These are phyloP conservation scores for Cordyceps farinosa DNA, from an alignment of 2,329 filamentous ascomycete species.

Conservation along the genomic window DNA sequence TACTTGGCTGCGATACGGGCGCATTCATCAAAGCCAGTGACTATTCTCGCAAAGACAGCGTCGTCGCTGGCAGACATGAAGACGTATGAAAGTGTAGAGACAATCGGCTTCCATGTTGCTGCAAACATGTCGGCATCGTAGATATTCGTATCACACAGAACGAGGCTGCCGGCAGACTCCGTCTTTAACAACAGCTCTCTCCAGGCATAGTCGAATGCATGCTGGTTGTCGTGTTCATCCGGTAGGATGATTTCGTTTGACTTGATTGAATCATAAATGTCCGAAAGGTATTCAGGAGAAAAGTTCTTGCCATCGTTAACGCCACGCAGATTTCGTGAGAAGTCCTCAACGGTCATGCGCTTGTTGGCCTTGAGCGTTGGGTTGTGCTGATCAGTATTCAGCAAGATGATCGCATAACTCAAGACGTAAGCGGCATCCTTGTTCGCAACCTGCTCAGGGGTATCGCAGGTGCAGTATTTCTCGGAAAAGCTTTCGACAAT, in stretches of 20 bases:
- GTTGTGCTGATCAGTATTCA: slow-evolving; percentile 97
- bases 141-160: slow-evolving; percentile 84
- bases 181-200: slow-evolving; percentile 88
- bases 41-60: slow-evolving; percentile 86
- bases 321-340: slow-evolving; percentile 83
- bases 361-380: slow-evolving; percentile 76
- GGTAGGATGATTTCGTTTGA: slow-evolving; percentile 93
- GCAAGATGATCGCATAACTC: slow-evolving; percentile 93
- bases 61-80: slow-evolving; percentile 99
- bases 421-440: slow-evolving; percentile 87
- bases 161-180: slow-evolving; percentile 66
- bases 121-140: slow-evolving; percentile 98
- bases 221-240: slow-evolving; percentile 94
- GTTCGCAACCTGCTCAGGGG: slow-evolving; percentile 72
- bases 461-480: slow-evolving; percentile 70
- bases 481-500: slow-evolving; percentile 86
- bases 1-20: slow-evolving; percentile 88
- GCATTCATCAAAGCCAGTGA: slow-evolving; percentile 94
- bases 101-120: slow-evolving; percentile 90
- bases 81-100: slow-evolving; percentile 93
- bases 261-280: slow-evolving; percentile 88
- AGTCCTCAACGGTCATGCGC: slow-evolving; percentile 81
- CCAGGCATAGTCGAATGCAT: slow-evolving; percentile 97
- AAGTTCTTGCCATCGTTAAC: slow-evolving; percentile 87
- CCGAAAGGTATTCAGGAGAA: slow-evolving; percentile 73